Percentiles rank a stretch among this genome's conserved stretches.
These are phyloP conservation scores for Aspergillus ustus DNA, from an alignment of 2,329 filamentous ascomycete species.

Conservation along the genomic window DNA sequence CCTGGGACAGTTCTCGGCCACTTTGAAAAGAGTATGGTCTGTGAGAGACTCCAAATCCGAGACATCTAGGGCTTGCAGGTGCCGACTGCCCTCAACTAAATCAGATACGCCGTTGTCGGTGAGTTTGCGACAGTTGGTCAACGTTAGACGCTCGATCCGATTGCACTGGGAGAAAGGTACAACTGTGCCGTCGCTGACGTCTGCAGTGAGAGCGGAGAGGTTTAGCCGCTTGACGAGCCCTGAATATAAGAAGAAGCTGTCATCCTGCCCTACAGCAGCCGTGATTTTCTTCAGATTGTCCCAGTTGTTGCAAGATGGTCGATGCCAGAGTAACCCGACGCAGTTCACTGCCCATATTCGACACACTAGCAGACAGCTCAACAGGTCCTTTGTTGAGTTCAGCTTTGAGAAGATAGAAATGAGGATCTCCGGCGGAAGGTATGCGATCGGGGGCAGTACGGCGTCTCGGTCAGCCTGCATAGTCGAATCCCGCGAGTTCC, in stretches of 20 bases:
- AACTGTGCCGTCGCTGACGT: constrained; percentile 88
- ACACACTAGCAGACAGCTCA: constrained; percentile 91
- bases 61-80: constrained; percentile 87
- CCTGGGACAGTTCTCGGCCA: constrained; percentile 80
- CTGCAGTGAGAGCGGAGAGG: constrained; percentile 74
- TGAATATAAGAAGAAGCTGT: constrained; percentile 86
- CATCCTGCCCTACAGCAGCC: constrained; percentile 69
- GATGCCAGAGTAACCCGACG: constrained; percentile 92
- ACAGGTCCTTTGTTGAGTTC: constrained; percentile 73
- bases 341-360: constrained; percentile 91
- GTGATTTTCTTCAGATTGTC: constrained; percentile 79
- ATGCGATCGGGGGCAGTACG: constrained; percentile 67
- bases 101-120: constrained; percentile 82
- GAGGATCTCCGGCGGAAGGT: constrained; percentile 90
- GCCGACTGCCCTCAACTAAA: constrained; percentile 76
- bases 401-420: constrained; percentile 91
- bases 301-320: constrained; percentile 89
- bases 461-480: constrained; percentile 56
- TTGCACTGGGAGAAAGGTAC: constrained; percentile 82
- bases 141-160: constrained; percentile 85
- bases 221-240: constrained; percentile 93
- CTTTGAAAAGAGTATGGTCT: constrained; percentile 74
- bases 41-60: constrained; percentile 81
- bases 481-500: constrained; percentile 75
- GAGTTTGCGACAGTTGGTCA: constrained; percentile 85